Evolutionary conservation across 306 rosid genomes (phyloP).

Genomic region (Rosa chinensis): DNA sequence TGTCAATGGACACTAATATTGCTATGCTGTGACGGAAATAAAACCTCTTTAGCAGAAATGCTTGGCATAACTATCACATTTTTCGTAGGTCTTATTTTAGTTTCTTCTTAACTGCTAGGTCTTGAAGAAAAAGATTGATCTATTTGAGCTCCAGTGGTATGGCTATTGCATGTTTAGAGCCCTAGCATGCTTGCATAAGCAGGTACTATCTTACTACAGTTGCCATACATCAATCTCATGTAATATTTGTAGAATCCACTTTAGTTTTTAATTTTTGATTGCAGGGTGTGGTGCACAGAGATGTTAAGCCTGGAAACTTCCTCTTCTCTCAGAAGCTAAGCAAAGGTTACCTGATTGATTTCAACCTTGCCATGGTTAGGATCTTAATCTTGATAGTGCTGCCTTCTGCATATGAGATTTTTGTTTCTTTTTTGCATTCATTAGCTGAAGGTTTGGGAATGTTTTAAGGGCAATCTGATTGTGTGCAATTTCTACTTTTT

Average conservation of each 20-base stretch:
- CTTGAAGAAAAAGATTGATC: constrained; percentile 19
- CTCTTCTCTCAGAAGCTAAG: constrained; percentile 18
- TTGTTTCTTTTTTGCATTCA: neutral
- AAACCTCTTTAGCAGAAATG: neutral
- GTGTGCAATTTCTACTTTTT: neutral
- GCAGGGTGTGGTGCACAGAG: constrained; percentile 29
- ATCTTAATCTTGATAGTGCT: constrained; percentile 9
- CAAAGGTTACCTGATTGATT: constrained; percentile 26
- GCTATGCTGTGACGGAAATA: neutral
- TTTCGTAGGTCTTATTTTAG: neutral
- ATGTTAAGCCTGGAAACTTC: constrained; percentile 26
- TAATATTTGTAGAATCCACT: neutral
- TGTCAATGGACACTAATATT: neutral
- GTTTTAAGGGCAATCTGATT: neutral
- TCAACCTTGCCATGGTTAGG: constrained; percentile 27
- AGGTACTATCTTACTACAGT: constrained; percentile 11
- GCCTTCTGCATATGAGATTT: neutral
- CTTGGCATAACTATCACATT: neutral
- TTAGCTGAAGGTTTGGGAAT: neutral
- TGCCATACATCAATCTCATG: neutral
- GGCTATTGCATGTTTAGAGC: constrained; percentile 28
- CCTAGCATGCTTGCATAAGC: constrained; percentile 25
- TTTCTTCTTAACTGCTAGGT: constrained; percentile 18
- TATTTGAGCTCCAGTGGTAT: constrained; percentile 25
- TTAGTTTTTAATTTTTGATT: neutral